Evolutionary conservation across 805 yeast genomes (phyloP).

Genomic region (Saccharomycopsis sp.): DNA sequence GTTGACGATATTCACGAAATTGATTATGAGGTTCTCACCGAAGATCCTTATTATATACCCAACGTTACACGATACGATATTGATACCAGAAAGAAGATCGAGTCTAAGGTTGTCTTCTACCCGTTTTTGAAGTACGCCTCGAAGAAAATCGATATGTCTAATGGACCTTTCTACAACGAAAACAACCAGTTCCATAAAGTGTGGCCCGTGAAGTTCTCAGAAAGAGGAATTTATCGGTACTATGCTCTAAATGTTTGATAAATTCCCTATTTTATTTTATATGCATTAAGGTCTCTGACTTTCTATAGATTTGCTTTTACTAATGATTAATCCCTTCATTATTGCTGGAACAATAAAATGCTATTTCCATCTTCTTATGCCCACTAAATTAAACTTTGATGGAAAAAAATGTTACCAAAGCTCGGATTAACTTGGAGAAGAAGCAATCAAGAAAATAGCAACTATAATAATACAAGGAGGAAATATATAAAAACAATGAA

Average conservation of each 20-base stretch:
- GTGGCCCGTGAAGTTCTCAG: slow-evolving; percentile 47
- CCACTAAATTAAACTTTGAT: background rate
- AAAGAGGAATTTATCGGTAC: slow-evolving; percentile 51
- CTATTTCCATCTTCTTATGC: background rate
- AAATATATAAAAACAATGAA: background rate
- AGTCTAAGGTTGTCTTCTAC: slow-evolving; percentile 40
- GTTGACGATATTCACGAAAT: slow-evolving; percentile 9
- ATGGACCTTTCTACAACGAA: slow-evolving; percentile 40
- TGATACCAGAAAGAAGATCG: slow-evolving; percentile 47
- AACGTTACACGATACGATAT: slow-evolving; percentile 35
- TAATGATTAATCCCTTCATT: background rate
- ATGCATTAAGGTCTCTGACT: too few relatives aligned
- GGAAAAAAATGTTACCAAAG: background rate
- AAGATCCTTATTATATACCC: slow-evolving; percentile 20
- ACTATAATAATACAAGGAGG: background rate
- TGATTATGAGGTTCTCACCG: slow-evolving; percentile 19
- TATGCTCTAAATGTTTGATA: slow-evolving; percentile 45
- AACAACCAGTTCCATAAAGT: slow-evolving; percentile 30
- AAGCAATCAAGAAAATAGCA: background rate
- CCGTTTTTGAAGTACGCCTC: slow-evolving; percentile 46
- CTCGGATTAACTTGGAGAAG: background rate
- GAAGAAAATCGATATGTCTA: slow-evolving; percentile 48
- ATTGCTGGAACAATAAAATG: too few relatives aligned
- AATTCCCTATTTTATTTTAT: too few relatives aligned
- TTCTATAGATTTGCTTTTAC: too few relatives aligned